Evolutionary conservation across 441 rosid species (phyloP), one percentile per base, ranked within the genome.

Genomic region (Gossypium trilobum): DNA sequence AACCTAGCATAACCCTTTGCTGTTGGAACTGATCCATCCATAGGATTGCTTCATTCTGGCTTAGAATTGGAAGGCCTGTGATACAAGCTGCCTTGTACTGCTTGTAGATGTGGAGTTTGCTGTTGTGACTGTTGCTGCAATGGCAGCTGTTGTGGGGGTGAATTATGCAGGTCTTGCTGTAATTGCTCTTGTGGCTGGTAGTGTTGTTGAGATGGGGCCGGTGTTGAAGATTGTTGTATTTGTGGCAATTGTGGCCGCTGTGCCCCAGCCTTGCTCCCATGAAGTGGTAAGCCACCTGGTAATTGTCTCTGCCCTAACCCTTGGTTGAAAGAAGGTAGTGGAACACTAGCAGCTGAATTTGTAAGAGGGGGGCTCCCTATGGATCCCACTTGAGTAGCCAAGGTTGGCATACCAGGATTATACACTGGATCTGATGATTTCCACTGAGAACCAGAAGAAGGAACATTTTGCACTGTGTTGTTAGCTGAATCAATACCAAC

Each of bases 1-100:
- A 68, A 85, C 58, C 82, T 77, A 74, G 87, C 84, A 82, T 87
- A 82, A 79, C 72, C 78, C 76, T 83, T 82, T 58, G 81, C 85
- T 66, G 70, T 81, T 36, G 55, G 80, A 84, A 74, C 80, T 79
- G 84, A 82, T 80, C 85, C 75, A 75, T 83, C 84, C 75, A 80
- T 74, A 61, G 71, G 64, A 62, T 65, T 73, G 79, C 74, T 73
- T 87, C 85, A 89, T 84, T 88, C 96, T 85, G 82, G 82, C 81
- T 87, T 83, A 74, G 88, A 72, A 78, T 86, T 86, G 33, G 88
- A 81, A 68, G 91, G 87, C 79, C 86, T 84, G 74, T 83, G 75
- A 82, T 80, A 85, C 82, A 82, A 68, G 83, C 79, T 72, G 77
- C 92, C 91, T 78, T 87, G 87, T 54, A 78, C 85, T 79, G 87